These are phyloP conservation scores for Fusarium duplospermum DNA, from an alignment of 2,329 filamentous ascomycete genomes.

Conservation along the genomic window DNA sequence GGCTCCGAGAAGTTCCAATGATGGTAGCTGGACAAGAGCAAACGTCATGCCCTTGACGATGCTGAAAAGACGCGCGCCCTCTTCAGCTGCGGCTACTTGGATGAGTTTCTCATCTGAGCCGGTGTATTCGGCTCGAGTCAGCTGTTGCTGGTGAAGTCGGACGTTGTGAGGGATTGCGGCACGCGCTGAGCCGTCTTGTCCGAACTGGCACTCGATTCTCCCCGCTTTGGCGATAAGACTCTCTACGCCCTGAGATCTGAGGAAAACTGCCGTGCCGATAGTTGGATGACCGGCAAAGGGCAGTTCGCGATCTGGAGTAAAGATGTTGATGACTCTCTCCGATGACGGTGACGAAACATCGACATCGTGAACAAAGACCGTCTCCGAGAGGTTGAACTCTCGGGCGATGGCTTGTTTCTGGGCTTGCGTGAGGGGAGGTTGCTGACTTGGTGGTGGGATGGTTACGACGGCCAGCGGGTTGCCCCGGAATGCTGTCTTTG, in stretches of 20 bases:
- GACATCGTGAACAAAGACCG: conserved; percentile 68
- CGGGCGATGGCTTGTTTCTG: conserved; percentile 68
- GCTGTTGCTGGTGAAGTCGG: conserved; percentile 64
- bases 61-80: conserved; percentile 61
- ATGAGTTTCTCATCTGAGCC: conserved; percentile 35
- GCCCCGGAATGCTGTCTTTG: conserved; percentile 60
- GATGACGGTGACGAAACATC: conserved; percentile 42
- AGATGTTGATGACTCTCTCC: conserved; percentile 65
- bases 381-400: conserved; percentile 74
- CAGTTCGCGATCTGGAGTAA: conserved; percentile 64
- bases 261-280: conserved; percentile 64
- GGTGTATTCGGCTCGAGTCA: conserved; percentile 43
- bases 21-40: conserved; percentile 69
- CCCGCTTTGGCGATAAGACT: conserved; percentile 66
- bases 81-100: conserved; percentile 47
- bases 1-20: conserved; percentile 66
- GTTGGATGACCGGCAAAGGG: conserved; percentile 73
- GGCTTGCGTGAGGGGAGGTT: conserved; percentile 51
- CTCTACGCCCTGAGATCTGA: conserved; percentile 52
- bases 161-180: conserved; percentile 75
- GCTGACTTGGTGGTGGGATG: conserved; percentile 53
- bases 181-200: conserved; percentile 57
- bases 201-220: conserved; percentile 57
- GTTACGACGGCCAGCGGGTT: conserved; percentile 71
- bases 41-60: conserved; percentile 82